Base-by-base conservation (phyloP, 179 eudicot species). In the Nepenthes alata region DNA sequence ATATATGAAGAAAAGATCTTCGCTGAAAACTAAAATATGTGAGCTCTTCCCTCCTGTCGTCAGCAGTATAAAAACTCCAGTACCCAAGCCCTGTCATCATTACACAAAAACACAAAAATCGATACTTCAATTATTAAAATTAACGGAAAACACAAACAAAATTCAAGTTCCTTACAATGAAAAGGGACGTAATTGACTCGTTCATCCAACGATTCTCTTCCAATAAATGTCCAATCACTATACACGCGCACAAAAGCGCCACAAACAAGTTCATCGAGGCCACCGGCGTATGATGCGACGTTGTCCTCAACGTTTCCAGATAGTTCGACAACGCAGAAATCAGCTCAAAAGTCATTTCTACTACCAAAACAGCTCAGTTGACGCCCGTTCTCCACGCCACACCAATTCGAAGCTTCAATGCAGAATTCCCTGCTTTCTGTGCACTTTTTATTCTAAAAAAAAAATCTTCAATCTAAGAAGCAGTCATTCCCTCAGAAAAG, bases 1-100 rank as follows among this genome's bases (percentile, higher is more conserved):
- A 60, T 71, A 71, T 36, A 53, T 65, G 35, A 71, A 71, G 74
- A 71, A 71, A 55, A 71, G 74, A 60, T 71, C 66, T 55, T 71
- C 74, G 35, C 70, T 71, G 37, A 71, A 71, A 4, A 65, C 66
- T 60, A 71, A 54, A 44, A 71, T 54, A 39, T 39, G 70, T 34
- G 74, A 71, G 58, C 74, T 71, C 60, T 64, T 70, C 34, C 70
- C 74, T 25, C 70, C 70, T 44, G 70, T 65, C 25, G 55, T 48
- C 14, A 71, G 61, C 53, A 70, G 63, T 37, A 71, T 71, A 6
- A 65, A 41, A 36, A 59, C 64, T 14, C 74, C 74, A 14, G 70
- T 65, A 11, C 74, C 53, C 45, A 71, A 37, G 1, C 74, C 74
- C 74, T 71, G 69, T 54, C 35, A 64, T 55, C 51, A 52, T 50